Percentiles rank a stretch among this genome's conserved stretches.
Conservation (phyloP, 192 early-diverging fungal species). For the Pilobolus umbonatus region DNA sequence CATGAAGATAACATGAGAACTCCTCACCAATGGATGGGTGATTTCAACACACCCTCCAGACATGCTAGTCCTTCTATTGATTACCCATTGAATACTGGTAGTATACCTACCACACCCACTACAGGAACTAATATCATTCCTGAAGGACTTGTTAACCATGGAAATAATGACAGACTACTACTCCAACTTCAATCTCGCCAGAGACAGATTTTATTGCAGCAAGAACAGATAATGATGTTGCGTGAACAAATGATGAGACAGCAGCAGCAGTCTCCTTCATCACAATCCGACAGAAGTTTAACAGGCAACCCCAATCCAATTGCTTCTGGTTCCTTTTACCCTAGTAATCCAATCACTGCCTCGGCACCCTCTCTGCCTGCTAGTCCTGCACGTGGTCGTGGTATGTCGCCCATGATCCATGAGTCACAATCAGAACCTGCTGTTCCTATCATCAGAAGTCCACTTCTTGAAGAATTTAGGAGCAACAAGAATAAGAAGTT, state of each 20-base stretch:
- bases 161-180: constrained; percentile 12
- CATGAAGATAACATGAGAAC: too few relatives aligned
- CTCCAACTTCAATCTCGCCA: constrained; percentile 14
- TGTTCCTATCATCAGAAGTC: not conserved
- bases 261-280: constrained; percentile 42
- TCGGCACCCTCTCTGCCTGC: not conserved
- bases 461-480: constrained; percentile 15
- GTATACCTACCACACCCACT: constrained; percentile 5
- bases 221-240: constrained; percentile 15
- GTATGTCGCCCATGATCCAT: constrained; percentile 4
- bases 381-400: not conserved
- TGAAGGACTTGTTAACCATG: too few relatives aligned
- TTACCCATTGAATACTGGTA: not conserved
- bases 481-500: constrained; percentile 18
- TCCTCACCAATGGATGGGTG: not conserved
- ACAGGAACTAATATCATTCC: too few relatives aligned
- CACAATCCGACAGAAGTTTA: constrained; percentile 28
- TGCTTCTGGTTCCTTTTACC: constrained; percentile 6
- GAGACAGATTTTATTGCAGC: constrained; percentile 10
- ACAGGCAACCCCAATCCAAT: constrained; percentile 23
- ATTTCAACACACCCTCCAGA: too few relatives aligned
- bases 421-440: not conserved
- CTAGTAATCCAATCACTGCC: not conserved
- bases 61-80: constrained; percentile 1
- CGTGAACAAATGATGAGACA: constrained; percentile 23